These are phyloP conservation scores for Didymellaceae sp. DNA, from an alignment of 2,329 filamentous ascomycete genomes.

Conservation along the genomic window DNA sequence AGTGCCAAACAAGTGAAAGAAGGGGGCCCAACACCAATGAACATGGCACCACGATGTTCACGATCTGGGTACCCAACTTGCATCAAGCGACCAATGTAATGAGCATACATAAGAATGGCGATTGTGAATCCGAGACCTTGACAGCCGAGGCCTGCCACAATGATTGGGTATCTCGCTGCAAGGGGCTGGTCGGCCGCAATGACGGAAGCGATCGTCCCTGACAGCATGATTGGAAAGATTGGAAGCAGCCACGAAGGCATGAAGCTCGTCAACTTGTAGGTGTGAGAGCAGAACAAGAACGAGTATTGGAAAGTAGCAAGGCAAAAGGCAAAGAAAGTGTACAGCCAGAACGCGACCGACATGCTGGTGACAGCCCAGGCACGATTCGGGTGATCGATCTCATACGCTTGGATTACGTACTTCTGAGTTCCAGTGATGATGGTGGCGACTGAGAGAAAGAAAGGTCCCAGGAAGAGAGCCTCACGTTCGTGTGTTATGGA, in stretches of 20 bases:
- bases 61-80: constrained; percentile 66
- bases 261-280: constrained; percentile 68
- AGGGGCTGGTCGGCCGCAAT: constrained; percentile 68
- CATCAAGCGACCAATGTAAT: constrained; percentile 76
- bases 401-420: constrained; percentile 43
- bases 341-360: constrained; percentile 53
- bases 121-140: constrained; percentile 74
- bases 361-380: constrained; percentile 51
- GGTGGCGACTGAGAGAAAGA: constrained; percentile 51
- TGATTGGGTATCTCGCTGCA: constrained; percentile 64
- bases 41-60: constrained; percentile 72
- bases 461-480: constrained; percentile 56
- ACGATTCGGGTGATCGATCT: constrained; percentile 48
- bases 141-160: constrained; percentile 70
- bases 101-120: constrained; percentile 74
- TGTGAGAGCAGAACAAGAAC: constrained; percentile 67
- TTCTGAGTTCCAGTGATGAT: constrained; percentile 53
- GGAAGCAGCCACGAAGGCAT: constrained; percentile 78
- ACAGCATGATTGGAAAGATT: constrained; percentile 76
- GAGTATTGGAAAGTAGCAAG: constrained; percentile 62
- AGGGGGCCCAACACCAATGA: constrained; percentile 78
- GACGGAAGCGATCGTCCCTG: constrained; percentile 72
- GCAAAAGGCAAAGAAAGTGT: constrained; percentile 50
- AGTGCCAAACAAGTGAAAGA: constrained; percentile 74
- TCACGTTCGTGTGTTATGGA: constrained; percentile 60